Conservation (phyloP, 129 eudicot genomes). For the Sambucus nigra region DNA sequence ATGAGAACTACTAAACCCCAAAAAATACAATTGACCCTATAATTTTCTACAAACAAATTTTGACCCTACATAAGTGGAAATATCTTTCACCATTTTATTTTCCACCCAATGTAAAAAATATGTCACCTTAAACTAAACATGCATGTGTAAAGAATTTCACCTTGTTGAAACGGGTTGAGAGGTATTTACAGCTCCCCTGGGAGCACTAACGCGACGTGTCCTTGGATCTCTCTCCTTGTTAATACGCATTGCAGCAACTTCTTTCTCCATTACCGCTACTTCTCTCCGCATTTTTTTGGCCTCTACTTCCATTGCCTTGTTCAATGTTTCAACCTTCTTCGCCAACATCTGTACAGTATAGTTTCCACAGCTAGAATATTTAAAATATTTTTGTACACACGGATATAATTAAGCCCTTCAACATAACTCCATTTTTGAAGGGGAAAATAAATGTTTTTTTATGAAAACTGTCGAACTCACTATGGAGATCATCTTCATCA, state of each 20-base stretch:
- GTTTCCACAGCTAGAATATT: conserved; percentile 7
- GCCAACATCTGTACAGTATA: conserved; percentile 47
- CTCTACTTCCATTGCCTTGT: conserved; percentile 83
- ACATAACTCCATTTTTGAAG: too few relatives aligned
- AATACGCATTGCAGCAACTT: conserved; percentile 54
- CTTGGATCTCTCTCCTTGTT: conserved; percentile 47
- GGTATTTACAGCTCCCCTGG: conserved; percentile 45
- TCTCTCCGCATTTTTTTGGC: conserved; percentile 83
- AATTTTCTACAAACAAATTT: too few relatives aligned
- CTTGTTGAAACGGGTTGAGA: conserved; percentile 19
- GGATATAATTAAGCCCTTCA: too few relatives aligned
- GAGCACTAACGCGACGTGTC: conserved; percentile 30
- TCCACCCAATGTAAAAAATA: not conserved
- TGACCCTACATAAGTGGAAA: too few relatives aligned
- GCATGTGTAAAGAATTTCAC: conserved; percentile 6
- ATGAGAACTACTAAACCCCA: not conserved
- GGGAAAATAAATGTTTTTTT: too few relatives aligned
- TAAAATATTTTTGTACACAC: too few relatives aligned
- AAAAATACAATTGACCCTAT: too few relatives aligned
- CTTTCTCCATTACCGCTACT: conserved; percentile 75
- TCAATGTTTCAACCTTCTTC: conserved; percentile 74
- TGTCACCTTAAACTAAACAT: not conserved
- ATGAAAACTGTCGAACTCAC: too few relatives aligned
- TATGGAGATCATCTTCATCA: too few relatives aligned
- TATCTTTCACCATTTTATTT: not conserved